phyloP scores from a whole-genome alignment of 208 protist species.

The Crithidia brevicula region DNA sequence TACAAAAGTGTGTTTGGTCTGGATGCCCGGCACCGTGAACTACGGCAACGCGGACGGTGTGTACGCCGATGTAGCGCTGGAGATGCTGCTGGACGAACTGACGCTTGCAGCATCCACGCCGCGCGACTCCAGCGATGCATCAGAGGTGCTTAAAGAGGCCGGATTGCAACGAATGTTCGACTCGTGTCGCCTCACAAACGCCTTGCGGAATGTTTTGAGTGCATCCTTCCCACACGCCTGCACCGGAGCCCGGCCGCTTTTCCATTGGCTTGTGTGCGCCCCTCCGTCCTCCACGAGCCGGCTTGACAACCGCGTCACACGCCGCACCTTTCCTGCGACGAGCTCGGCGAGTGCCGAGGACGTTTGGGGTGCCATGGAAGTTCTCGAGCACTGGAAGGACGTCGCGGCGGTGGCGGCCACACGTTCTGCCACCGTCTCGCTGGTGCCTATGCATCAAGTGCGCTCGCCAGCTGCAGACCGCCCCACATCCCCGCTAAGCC shows the following conservation, averaged over 20 bases:
- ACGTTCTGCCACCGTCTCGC: background rate
- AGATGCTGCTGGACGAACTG: conserved; percentile 44
- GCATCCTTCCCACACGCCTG: background rate
- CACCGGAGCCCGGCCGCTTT: conserved; percentile 2
- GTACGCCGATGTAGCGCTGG: conserved; percentile 34
- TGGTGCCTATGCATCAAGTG: background rate
- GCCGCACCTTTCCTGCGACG: background rate
- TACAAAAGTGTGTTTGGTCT: conserved; percentile 15
- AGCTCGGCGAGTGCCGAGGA: background rate
- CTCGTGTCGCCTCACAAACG: conserved; percentile 16
- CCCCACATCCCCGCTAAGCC: background rate
- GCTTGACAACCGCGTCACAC: background rate
- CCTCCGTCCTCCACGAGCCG: background rate
- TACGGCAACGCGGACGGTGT: background rate
- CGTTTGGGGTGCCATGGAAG: conserved; percentile 6
- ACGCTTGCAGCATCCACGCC: conserved; percentile 25
- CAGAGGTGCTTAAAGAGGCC: conserved; percentile 19
- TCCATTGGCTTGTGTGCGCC: conserved; percentile 25
- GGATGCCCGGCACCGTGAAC: conserved; percentile 15
- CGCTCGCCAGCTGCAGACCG: background rate
- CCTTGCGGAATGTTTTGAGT: background rate
- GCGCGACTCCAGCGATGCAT: background rate
- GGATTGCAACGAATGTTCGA: conserved; percentile 22
- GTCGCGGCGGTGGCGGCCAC: background rate
- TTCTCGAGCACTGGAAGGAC: conserved; percentile 30